Percentiles rank a stretch among this genome's conserved stretches.
Conservation (phyloP, 2,329 filamentous ascomycete genomes). For the Blumeria graminis region DNA sequence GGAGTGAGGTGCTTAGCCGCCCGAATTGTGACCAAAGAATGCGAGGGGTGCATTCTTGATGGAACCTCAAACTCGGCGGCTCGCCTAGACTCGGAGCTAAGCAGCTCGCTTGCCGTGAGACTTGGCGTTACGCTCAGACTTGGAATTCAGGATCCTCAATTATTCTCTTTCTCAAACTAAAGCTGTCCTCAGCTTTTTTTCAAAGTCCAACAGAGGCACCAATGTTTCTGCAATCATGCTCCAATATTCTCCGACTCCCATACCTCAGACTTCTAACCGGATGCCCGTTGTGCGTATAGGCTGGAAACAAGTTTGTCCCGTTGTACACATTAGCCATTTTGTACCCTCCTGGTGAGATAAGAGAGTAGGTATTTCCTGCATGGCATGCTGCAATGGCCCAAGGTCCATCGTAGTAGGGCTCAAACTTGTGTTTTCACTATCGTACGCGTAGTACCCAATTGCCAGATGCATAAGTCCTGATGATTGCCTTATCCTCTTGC, state of each 20-base stretch:
- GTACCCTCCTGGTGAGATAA: not conserved
- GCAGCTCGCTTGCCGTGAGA: too few species aligned
- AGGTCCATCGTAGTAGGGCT: not conserved
- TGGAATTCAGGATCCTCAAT: too few species aligned
- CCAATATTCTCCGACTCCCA: not conserved
- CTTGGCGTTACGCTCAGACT: too few species aligned
- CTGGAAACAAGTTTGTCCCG: not conserved
- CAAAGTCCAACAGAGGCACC: too few species aligned
- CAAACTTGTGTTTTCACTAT: not conserved
- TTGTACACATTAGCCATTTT: not conserved
- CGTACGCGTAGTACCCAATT: not conserved
- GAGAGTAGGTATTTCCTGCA: not conserved
- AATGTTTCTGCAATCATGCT: too few species aligned
- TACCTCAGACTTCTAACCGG: not conserved
- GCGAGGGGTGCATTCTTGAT: too few species aligned
- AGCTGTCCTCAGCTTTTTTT: too few species aligned
- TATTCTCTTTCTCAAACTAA: too few species aligned
- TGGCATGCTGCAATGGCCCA: not conserved
- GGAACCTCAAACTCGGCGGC: too few species aligned
- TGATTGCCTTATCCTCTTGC: not conserved
- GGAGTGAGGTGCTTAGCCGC: too few species aligned
- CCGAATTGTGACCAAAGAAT: too few species aligned
- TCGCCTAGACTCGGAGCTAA: too few species aligned
- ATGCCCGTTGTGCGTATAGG: not conserved
- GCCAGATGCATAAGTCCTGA: not conserved